These are phyloP conservation scores for Geotrichum histeridarum DNA, from an alignment of 1,139 yeast species.

Conservation along the genomic window DNA sequence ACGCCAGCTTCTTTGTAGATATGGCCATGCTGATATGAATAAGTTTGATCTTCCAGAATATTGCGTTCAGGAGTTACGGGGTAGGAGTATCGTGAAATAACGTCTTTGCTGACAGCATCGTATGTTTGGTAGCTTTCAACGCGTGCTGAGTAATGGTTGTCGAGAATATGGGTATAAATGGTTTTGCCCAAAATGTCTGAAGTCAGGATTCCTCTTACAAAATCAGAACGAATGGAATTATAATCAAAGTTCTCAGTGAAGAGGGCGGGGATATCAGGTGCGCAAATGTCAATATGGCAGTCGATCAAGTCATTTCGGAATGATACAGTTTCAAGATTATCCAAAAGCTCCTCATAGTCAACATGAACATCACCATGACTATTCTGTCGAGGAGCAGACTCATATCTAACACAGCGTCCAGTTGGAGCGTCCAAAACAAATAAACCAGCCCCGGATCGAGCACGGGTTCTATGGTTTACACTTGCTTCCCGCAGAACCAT, in stretches of 20 bases:
- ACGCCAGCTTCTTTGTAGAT: conserved; percentile 80
- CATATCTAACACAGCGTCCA: conserved; percentile 76
- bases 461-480: conserved; percentile 72
- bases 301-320: conserved; percentile 90
- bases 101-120: conserved; percentile 86
- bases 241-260: conserved; percentile 96
- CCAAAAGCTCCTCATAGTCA: conserved; percentile 75
- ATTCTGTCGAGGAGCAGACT: conserved; percentile 40
- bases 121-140: conserved; percentile 92
- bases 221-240: conserved; percentile 78
- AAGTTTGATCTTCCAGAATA: conserved; percentile 62
- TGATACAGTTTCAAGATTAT: conserved; percentile 69
- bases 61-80: conserved; percentile 89
- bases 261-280: conserved; percentile 90
- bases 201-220: conserved; percentile 83
- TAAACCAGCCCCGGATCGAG: conserved; percentile 71
- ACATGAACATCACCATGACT: conserved; percentile 38
- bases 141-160: conserved; percentile 82
- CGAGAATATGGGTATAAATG: conserved; percentile 75
- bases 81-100: conserved; percentile 84
- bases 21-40: conserved; percentile 74
- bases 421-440: conserved; percentile 72
- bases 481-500: conserved; percentile 87
- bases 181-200: conserved; percentile 88
- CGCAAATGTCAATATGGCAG: conserved; percentile 92